Base-by-base conservation (phyloP, 2,329 filamentous ascomycete genomes). In the Clonostachys chloroleuca region DNA sequence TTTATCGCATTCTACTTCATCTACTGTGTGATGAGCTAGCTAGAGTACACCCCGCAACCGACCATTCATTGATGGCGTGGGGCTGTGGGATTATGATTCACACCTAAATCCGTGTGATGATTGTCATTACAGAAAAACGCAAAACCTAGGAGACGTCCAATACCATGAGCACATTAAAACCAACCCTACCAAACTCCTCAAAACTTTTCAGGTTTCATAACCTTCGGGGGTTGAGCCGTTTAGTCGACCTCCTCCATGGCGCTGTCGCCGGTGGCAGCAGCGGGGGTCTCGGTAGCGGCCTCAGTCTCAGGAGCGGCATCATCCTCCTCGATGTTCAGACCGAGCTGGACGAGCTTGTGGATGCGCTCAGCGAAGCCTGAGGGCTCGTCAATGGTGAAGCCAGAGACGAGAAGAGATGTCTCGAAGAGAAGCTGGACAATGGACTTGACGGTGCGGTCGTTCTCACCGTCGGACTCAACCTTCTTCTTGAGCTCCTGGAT, bases 221-320 rank as follows among this genome's bases (percentile, higher is more conserved):
- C 61, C 57, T 54, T 59, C 54, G 36, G 20, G 24, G 35, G 16
- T 46, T 45, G 20, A 34, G 30, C 34, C 30, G 55, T 63, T 78
- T 95, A 99, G 83, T 99, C 94, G 69, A 99, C 94, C 84, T 99
- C 94, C 85, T 99, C 94, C 94, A 99, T 99, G 70, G 92, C 86
- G 77, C 87, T 95, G 84, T 96, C 91, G 60, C 86, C 87, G 56
- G 86, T 75, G 69, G 81, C 80, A 50, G 69, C 72, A 52, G 50
- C 47, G 24, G 73, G 66, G 43, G 68, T 70, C 70, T 87, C 86
- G 54, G 80, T 83, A 52, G 81, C 70, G 47, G 69, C 67, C 37
- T 67, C 64, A 60, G 80, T 81, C 47, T 77, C 80, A 51, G 84
- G 79, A 48, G 81, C 80, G 74, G 46, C 41, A 35, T 95, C 91